These are phyloP conservation scores for Graphiopsis chlorocephala DNA, from an alignment of 2,329 filamentous ascomycete species.

Conservation along the genomic window DNA sequence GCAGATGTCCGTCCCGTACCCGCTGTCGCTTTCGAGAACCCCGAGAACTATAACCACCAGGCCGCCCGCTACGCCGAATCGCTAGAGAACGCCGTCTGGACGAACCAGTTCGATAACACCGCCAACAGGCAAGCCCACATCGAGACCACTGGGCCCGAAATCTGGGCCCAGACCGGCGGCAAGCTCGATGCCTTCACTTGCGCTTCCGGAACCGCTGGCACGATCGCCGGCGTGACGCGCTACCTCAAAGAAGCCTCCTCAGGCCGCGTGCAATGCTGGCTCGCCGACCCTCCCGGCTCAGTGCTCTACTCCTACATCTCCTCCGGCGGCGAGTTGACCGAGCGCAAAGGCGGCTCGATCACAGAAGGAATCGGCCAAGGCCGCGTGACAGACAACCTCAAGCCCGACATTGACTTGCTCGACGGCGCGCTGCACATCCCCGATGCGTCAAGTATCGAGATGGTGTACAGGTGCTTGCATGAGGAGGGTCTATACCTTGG, in stretches of 20 bases:
- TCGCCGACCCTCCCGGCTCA: constrained; percentile 90
- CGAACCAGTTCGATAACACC: constrained; percentile 96
- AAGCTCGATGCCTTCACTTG: constrained; percentile 92
- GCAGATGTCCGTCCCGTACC: constrained; percentile 96
- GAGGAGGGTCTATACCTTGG: constrained; percentile 95
- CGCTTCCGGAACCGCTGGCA: constrained; percentile 88
- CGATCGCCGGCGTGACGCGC: constrained; percentile 80
- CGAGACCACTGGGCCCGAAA: constrained; percentile 95
- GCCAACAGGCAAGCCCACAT: constrained; percentile 93
- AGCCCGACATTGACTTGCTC: constrained; percentile 76
- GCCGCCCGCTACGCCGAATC: constrained; percentile 83
- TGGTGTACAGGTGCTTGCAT: constrained; percentile 95
- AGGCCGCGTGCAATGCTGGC: constrained; percentile 78
- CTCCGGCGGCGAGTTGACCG: constrained; percentile 77
- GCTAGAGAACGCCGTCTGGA: constrained; percentile 90
- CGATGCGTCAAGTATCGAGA: constrained; percentile 93
- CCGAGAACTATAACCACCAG: constrained; percentile 97
- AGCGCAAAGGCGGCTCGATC: constrained; percentile 81
- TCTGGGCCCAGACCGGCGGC: constrained; percentile 87
- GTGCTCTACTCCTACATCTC: constrained; percentile 90
- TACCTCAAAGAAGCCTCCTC: constrained; percentile 81
- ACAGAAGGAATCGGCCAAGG: constrained; percentile 98
- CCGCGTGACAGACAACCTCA: constrained; percentile 90
- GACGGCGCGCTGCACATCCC: constrained; percentile 82
- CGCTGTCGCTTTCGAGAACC: constrained; percentile 91